These are phyloP conservation scores for Uncinocarpus reesii DNA, from an alignment of 2,329 filamentous ascomycete genomes.

Conservation along the genomic window DNA sequence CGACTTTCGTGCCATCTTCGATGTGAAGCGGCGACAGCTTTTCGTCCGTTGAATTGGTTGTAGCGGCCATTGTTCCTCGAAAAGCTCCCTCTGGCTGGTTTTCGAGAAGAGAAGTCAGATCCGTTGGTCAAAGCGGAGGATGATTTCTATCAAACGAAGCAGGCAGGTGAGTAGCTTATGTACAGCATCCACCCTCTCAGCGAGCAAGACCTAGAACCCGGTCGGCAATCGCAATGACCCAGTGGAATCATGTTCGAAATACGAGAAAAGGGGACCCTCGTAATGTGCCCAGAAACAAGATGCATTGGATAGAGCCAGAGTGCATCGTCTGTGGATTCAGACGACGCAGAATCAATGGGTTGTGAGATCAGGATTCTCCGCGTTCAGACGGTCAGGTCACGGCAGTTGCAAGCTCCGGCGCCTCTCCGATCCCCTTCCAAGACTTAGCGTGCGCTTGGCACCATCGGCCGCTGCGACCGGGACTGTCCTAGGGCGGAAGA, in stretches of 20 bases:
- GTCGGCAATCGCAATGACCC: neutral
- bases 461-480: neutral
- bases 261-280: neutral
- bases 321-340: neutral
- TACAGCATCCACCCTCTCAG: neutral
- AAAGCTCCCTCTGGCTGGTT: neutral
- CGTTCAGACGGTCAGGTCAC: too few relatives aligned
- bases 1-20: constrained; percentile 6
- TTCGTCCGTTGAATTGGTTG: neutral
- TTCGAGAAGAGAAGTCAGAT: neutral
- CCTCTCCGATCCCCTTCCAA: neutral
- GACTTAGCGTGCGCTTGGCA: neutral
- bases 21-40: constrained; percentile 1
- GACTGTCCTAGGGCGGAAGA: neutral
- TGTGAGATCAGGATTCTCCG: neutral
- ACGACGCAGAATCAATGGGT: neutral
- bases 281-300: neutral
- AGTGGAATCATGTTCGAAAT: neutral
- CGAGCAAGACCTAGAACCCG: neutral
- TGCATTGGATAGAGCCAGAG: neutral
- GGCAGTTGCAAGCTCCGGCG: too few relatives aligned
- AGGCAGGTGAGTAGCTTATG: neutral
- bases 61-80: neutral
- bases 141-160: neutral
- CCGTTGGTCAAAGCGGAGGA: neutral